These are phyloP conservation scores for Picea abies DNA, from an alignment of 83 land plant genomes.

Conservation along the genomic window DNA sequence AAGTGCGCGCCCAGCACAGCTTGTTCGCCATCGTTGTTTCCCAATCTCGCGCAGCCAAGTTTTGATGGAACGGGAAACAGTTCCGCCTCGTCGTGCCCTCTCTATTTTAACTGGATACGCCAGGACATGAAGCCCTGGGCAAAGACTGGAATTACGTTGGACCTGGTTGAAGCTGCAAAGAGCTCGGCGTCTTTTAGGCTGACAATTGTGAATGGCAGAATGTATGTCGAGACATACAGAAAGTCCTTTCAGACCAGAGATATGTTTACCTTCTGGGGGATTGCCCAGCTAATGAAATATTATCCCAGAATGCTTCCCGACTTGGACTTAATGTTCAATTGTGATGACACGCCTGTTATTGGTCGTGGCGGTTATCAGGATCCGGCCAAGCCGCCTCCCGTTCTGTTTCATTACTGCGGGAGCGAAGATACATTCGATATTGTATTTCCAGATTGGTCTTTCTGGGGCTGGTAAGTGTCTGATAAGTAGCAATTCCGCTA, in stretches of 20 bases:
- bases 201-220: conserved; percentile 36
- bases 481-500: conserved; percentile 17
- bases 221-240: conserved; percentile 44
- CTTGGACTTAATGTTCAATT: conserved; percentile 54
- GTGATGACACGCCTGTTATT: conserved; percentile 28
- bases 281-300: conserved; percentile 52
- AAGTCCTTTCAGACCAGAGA: conserved; percentile 48
- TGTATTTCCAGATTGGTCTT: conserved; percentile 31
- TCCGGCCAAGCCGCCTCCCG: conserved; percentile 29
- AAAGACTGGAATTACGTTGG: conserved; percentile 29
- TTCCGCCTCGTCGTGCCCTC: conserved; percentile 15
- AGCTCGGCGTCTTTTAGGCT: conserved; percentile 32
- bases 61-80: no score
- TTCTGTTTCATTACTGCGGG: conserved; percentile 61
- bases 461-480: conserved; percentile 64
- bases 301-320: conserved; percentile 74
- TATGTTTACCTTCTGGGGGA: conserved; percentile 66
- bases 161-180: conserved; percentile 20
- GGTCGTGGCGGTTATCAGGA: background rate
- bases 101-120: conserved; percentile 29
- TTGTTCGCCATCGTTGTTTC: no score
- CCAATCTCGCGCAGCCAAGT: no score
- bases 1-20: no score
- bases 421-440: conserved; percentile 35
- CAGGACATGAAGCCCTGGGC: conserved; percentile 19